A percentile compares a stretch with the other conserved stretches of the same genome.
phyloP scores from a whole-genome alignment of 192 early-diverging fungal species.

The Neocallimastix lanati region DNA sequence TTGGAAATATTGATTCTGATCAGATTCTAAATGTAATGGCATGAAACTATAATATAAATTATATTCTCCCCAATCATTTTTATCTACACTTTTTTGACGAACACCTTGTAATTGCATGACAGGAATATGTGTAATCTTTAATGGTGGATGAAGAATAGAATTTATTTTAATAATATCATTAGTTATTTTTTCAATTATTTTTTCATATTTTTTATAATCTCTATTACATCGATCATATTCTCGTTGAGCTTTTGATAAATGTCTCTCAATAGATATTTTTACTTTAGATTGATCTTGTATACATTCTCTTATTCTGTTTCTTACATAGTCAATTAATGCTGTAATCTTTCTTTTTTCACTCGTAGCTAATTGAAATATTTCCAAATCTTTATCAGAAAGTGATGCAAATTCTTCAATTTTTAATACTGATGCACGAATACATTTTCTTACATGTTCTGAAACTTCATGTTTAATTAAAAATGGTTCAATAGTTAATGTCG shows the following conservation, averaged over 20 bases:
- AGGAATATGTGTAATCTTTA: not conserved
- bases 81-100: not conserved
- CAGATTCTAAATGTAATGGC: not conserved
- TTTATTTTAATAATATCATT: not conserved
- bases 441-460: not conserved
- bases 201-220: not conserved
- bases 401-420: not conserved
- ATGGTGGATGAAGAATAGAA: not conserved
- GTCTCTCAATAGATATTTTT: not conserved
- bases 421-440: not conserved
- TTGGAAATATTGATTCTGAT: not conserved
- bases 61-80: not conserved
- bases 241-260: not conserved
- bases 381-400: not conserved
- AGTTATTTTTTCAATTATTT: not conserved
- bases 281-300: not conserved
- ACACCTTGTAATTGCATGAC: not conserved
- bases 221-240: not conserved
- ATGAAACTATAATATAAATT: not conserved
- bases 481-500: not conserved
- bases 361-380: not conserved
- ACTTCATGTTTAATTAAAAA: not conserved
- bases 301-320: not conserved
- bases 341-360: not conserved
- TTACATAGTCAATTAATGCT: not conserved